These are phyloP conservation scores for Amaranthus tricolor DNA, from an alignment of 179 eudicot genomes.

Conservation along the genomic window DNA sequence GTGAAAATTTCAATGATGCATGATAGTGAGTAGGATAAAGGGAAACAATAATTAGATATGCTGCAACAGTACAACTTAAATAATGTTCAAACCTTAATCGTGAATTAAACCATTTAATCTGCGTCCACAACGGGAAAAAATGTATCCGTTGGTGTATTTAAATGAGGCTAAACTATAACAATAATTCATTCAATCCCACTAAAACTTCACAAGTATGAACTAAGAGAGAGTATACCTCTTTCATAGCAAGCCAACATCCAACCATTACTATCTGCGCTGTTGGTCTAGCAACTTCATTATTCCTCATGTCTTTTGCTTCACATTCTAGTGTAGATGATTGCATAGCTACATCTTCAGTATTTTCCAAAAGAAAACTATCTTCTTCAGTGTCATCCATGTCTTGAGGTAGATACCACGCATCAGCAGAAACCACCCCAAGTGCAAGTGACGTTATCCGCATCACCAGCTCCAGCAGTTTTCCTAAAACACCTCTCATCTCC, in stretches of 20 bases:
- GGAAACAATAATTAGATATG: background rate
- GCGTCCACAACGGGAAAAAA: background rate
- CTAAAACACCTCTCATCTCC: constrained; percentile 61
- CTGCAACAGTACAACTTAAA: background rate
- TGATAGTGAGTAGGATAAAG: background rate
- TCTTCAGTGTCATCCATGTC: constrained; percentile 81
- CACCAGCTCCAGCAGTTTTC: constrained; percentile 73
- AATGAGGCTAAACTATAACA: background rate
- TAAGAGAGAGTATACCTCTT: constrained; percentile 63
- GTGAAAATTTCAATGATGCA: background rate
- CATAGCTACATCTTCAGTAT: constrained; percentile 34
- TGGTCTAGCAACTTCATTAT: constrained; percentile 39
- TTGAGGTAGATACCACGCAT: constrained; percentile 84
- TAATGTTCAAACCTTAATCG: background rate
- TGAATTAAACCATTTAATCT: background rate
- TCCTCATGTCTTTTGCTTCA: constrained; percentile 37
- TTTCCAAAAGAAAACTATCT: constrained; percentile 49
- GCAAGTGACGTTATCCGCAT: constrained; percentile 87
- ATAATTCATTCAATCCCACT: background rate
- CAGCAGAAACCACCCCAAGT: constrained; percentile 93
- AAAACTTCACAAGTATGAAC: background rate
- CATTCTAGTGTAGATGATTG: constrained; percentile 27
- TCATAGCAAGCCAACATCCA: constrained; percentile 99
- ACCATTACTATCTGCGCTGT: constrained; percentile 94
- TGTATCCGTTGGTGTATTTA: background rate